A percentile compares a stretch with the other conserved stretches of the same genome.
Conservation (phyloP, 2,329 filamentous ascomycete genomes). For the Talaromyces atroroseus region DNA sequence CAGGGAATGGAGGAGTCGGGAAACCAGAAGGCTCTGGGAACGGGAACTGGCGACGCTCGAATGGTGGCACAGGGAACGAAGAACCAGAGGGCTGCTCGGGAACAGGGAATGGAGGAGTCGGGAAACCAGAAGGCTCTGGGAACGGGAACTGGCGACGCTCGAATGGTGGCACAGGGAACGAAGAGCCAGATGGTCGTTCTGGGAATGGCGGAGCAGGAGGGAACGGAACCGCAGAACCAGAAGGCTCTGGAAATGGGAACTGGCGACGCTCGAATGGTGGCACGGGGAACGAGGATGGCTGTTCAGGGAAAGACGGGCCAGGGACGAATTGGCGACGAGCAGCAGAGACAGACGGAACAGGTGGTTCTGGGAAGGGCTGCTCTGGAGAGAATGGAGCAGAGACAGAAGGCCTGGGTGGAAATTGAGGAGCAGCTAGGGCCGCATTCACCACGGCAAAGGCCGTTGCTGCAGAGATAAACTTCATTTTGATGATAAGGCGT, state of each 20-base stretch:
- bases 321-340: neutral
- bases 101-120: neutral
- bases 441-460: slow-evolving; percentile 4
- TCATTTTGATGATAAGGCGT: slow-evolving; percentile 8
- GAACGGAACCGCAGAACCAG: neutral
- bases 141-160: neutral
- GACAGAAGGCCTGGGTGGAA: neutral
- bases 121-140: neutral
- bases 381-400: neutral
- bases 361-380: neutral
- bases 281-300: neutral
- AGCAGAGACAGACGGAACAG: neutral
- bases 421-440: slow-evolving; percentile 8
- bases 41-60: neutral
- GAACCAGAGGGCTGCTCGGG: neutral
- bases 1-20: neutral
- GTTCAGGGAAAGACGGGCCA: neutral
- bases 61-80: neutral
- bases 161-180: neutral
- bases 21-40: slow-evolving; percentile 1
- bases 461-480: slow-evolving; percentile 12
- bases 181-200: neutral
- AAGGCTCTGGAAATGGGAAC: slow-evolving; percentile 4
- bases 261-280: neutral
- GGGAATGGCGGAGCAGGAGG: neutral